phyloP scores from a whole-genome alignment of 2,329 filamentous ascomycete species.

The Fusarium avenaceum region DNA sequence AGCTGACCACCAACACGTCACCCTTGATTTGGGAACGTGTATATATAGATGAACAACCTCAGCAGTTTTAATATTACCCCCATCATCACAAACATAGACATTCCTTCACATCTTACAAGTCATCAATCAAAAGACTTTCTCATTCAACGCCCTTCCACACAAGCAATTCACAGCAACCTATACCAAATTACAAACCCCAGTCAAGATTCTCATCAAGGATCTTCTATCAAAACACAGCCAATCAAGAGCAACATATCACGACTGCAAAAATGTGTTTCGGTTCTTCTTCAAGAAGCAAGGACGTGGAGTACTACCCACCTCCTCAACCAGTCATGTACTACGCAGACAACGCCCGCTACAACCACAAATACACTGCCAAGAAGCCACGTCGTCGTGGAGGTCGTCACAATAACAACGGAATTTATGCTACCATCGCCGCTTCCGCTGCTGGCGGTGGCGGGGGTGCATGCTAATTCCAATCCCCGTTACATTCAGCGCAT shows the following conservation, averaged over 20 bases:
- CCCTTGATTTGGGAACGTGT: not conserved
- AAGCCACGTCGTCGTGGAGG: not conserved
- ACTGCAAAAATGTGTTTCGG: not conserved
- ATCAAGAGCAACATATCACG: not conserved
- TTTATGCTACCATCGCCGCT: not conserved
- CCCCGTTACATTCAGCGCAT: too few relatives aligned
- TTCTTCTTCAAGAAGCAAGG: not conserved
- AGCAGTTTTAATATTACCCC: not conserved
- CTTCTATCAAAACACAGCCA: too few relatives aligned
- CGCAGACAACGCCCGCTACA: not conserved
- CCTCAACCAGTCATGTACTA: not conserved
- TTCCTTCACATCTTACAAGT: too few relatives aligned
- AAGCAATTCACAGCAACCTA: too few relatives aligned
- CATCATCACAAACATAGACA: too few relatives aligned
- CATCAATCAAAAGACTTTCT: too few relatives aligned
- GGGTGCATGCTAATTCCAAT: not conserved
- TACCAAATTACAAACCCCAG: too few relatives aligned
- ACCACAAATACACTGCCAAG: not conserved
- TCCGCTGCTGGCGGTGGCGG: too few relatives aligned
- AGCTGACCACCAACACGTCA: not conserved
- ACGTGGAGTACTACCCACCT: not conserved
- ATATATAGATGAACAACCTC: not conserved
- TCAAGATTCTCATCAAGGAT: not conserved
- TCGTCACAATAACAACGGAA: not conserved
- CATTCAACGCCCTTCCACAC: too few relatives aligned